These are phyloP conservation scores for Laetiporus sulphureus DNA, from an alignment of 1,284 basidiomycete species.

Conservation along the genomic window DNA sequence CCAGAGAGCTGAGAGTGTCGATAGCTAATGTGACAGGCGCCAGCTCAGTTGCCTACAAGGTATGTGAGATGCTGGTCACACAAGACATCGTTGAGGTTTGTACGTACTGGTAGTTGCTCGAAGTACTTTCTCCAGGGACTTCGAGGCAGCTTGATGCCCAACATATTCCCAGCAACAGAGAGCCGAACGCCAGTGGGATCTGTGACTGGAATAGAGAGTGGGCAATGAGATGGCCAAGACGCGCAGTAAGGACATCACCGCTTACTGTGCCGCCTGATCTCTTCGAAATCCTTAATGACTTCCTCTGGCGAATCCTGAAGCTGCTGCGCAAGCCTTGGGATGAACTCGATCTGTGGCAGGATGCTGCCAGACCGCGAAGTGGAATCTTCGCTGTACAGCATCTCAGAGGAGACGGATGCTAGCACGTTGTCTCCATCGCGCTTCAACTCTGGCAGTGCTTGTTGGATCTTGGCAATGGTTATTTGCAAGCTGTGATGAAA, in stretches of 20 bases:
- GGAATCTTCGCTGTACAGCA: conserved; percentile 70
- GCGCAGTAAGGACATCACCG: too few relatives aligned
- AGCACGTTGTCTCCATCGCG: conserved; percentile 83
- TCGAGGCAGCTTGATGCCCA: conserved; percentile 67
- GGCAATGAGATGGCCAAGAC: too few relatives aligned
- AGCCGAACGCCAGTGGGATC: conserved; percentile 81
- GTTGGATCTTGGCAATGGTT: conserved; percentile 83
- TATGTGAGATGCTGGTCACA: too few relatives aligned
- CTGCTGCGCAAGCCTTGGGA: conserved; percentile 70
- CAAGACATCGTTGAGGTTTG: too few relatives aligned
- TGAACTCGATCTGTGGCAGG: conserved; percentile 71
- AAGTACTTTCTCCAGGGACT: conserved; percentile 73
- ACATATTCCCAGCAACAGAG: conserved; percentile 82
- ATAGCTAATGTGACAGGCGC: conserved; percentile 63
- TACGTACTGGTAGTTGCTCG: conserved; percentile 52
- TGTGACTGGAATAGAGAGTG: conserved; percentile 55
- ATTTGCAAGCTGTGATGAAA: conserved; percentile 65
- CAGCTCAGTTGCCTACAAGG: conserved; percentile 42
- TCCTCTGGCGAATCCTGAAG: conserved; percentile 72
- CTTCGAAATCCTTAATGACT: conserved; percentile 70
- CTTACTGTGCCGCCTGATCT: conserved; percentile 65
- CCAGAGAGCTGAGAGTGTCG: conserved; percentile 72
- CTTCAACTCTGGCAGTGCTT: conserved; percentile 91
- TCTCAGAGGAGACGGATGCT: conserved; percentile 61
- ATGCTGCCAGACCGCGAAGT: conserved; percentile 71